A percentile compares a stretch with the other conserved stretches of the same genome.
Conservation (phyloP, 2,329 filamentous ascomycete species). For the Aspergillus clavatus region DNA sequence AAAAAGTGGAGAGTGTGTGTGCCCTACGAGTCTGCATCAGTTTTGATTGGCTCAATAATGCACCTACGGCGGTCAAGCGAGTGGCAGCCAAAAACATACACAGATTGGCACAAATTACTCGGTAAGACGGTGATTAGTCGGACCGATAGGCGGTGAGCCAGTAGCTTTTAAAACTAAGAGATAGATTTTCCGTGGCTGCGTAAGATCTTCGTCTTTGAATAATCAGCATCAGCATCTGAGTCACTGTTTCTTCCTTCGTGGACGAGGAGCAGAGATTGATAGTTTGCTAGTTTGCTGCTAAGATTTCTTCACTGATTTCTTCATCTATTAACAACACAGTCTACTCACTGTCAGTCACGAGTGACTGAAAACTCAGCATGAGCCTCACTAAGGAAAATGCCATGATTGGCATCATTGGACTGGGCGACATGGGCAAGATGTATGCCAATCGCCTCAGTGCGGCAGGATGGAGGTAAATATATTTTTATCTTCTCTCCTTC, state of each 20-base stretch:
- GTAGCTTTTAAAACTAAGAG: constrained; percentile 18
- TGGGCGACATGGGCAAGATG: constrained; percentile 99
- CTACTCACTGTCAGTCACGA: not conserved
- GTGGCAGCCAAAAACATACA: constrained; percentile 15
- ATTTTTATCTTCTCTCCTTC: not conserved
- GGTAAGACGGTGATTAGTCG: constrained; percentile 19
- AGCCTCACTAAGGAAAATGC: constrained; percentile 57
- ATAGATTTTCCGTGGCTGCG: constrained; percentile 16
- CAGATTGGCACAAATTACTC: not conserved
- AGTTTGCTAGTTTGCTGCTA: not conserved
- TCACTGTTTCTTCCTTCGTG: not conserved
- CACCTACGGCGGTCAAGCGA: constrained; percentile 25
- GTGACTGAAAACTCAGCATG: constrained; percentile 18
- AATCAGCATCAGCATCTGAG: not conserved
- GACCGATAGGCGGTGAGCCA: constrained; percentile 26
- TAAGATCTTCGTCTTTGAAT: not conserved
- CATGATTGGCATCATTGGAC: constrained; percentile 89
- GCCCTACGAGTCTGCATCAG: constrained; percentile 27
- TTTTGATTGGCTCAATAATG: constrained; percentile 26
- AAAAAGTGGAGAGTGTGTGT: constrained; percentile 34
- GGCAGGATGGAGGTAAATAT: constrained; percentile 78
- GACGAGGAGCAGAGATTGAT: not conserved
- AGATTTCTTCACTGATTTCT: not conserved
- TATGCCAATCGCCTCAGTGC: constrained; percentile 83
- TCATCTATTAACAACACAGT: not conserved